Evolutionary conservation across 371 early-diverging fungal genomes (phyloP), one percentile per base, ranked within the genome.

Genomic region (Lichtheimia corymbifera): DNA sequence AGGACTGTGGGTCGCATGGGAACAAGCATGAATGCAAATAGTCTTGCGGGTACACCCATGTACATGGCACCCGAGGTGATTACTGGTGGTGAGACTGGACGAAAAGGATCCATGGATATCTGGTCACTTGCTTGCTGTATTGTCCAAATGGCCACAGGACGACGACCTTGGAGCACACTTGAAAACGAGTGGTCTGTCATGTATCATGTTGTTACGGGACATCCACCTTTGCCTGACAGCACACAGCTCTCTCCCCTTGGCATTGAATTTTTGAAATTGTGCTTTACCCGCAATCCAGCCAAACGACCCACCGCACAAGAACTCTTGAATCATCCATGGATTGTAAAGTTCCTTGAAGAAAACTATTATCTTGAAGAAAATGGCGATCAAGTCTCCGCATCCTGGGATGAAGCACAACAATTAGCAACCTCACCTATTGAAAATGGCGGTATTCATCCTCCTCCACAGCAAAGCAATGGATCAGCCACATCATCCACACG

Each of bases 1-100:
- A 86, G 84, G 62, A 90, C 91, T 5, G 77, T 90, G 55, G 84
- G 82, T 18, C 72, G 78, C 17, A 76, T 86, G 0, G 82, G 83
- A 18, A 72, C 79, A 50, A 81, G 82, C 50, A 72, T 84, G 70
- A 76, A 76, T 55, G 84, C 80, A n/a, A 83, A 83, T 47, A 89
- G 90, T 41, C 67, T 93, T 62, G 88, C 93, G 2, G 98, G 99
- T 14, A 99, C 99, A 9, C 97, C 99, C 1, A 94, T 94, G 88
- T 98, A 97, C 69, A 96, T 98, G 93, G 84, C 97, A 0, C 98
- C 98, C 4, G 97, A 97, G 72, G 91, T 95, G 13, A 93, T 97
- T 58, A 87, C 87, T 18, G 92, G 88, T 13, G 84, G 86, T 17
- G 86, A 86, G 28, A 80, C 82, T 54, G 89, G 89, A 12, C 73